Percentiles rank a stretch among this genome's conserved stretches.
Conservation (phyloP, 306 rosid genomes). For the Vigna unguiculata region DNA sequence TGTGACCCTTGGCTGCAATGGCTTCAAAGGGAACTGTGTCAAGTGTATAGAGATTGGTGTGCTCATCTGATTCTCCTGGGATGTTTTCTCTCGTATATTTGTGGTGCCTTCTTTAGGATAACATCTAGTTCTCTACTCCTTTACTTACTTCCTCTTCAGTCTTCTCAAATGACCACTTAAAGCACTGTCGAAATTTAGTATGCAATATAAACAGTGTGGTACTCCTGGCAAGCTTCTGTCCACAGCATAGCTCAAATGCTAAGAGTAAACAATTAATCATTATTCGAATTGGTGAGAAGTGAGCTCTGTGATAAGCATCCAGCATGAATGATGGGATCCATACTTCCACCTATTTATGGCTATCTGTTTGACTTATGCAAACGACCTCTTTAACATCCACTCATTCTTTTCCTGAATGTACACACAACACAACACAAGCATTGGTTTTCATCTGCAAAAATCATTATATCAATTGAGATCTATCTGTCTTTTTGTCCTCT, state of each 20-base stretch:
- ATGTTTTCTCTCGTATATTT: not conserved
- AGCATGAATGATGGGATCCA: slow-evolving; percentile 81
- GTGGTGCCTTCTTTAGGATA: not conserved
- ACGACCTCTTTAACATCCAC: slow-evolving; percentile 91
- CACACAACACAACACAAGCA: slow-evolving; percentile 70
- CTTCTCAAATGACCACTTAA: not conserved
- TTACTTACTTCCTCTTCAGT: not conserved
- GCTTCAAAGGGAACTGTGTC: not conserved
- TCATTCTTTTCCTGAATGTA: slow-evolving; percentile 70
- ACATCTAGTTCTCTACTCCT: not conserved
- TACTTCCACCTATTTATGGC: slow-evolving; percentile 47
- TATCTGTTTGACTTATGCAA: slow-evolving; percentile 55
- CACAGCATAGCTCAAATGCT: slow-evolving; percentile 37
- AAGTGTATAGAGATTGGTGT: not conserved
- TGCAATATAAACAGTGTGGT: slow-evolving; percentile 53
- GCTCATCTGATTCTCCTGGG: not conserved
- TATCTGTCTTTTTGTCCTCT: slow-evolving; percentile 43
- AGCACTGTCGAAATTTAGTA: slow-evolving; percentile 49
- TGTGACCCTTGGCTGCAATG: not conserved
- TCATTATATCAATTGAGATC: slow-evolving; percentile 54
- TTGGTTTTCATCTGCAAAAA: slow-evolving; percentile 81
- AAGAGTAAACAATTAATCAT: slow-evolving; percentile 42
- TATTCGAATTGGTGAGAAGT: slow-evolving; percentile 55
- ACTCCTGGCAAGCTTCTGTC: slow-evolving; percentile 46
- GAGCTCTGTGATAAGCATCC: slow-evolving; percentile 69